phyloP scores from a whole-genome alignment of 2,329 filamentous ascomycete genomes.

The Paecilomyces sp. region DNA sequence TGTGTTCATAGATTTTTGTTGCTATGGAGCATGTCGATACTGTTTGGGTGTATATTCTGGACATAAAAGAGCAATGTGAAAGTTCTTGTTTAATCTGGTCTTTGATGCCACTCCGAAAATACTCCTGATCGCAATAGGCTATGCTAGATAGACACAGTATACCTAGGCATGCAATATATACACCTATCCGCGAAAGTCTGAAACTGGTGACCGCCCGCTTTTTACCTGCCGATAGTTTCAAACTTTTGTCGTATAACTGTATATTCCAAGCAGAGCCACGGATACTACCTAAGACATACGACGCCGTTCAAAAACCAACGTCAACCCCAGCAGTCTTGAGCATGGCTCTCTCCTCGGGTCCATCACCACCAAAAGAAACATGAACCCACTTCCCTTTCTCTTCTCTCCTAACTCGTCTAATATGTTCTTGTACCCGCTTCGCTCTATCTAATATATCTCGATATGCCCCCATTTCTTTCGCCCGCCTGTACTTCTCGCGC shows the following conservation, averaged over 20 bases:
- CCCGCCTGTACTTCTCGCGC: conserved; percentile 20
- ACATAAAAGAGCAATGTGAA: background rate
- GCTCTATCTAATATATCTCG: conserved; percentile 19
- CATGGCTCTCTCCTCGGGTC: conserved; percentile 7
- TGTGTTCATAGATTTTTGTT: background rate
- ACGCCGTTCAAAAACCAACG: background rate
- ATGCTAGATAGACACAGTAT: background rate
- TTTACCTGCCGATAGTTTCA: too few relatives aligned
- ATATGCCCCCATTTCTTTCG: conserved; percentile 25
- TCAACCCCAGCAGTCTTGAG: background rate
- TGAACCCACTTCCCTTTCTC: conserved; percentile 34
- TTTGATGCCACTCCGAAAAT: background rate
- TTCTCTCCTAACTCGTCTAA: conserved; percentile 23
- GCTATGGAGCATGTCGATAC: background rate
- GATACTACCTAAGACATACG: too few relatives aligned
- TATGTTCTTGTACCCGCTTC: conserved; percentile 21
- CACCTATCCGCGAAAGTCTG: too few relatives aligned
- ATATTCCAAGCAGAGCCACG: background rate
- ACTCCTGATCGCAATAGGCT: too few relatives aligned
- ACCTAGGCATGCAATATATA: background rate
- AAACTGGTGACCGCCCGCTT: too few relatives aligned
- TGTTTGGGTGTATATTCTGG: background rate
- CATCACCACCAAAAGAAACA: conserved; percentile 24
- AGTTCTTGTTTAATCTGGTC: background rate
- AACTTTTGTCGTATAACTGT: too few relatives aligned